These are phyloP conservation scores for Hypomontagnella monticulosa DNA, from an alignment of 495 filamentous ascomycete species.

Conservation along the genomic window DNA sequence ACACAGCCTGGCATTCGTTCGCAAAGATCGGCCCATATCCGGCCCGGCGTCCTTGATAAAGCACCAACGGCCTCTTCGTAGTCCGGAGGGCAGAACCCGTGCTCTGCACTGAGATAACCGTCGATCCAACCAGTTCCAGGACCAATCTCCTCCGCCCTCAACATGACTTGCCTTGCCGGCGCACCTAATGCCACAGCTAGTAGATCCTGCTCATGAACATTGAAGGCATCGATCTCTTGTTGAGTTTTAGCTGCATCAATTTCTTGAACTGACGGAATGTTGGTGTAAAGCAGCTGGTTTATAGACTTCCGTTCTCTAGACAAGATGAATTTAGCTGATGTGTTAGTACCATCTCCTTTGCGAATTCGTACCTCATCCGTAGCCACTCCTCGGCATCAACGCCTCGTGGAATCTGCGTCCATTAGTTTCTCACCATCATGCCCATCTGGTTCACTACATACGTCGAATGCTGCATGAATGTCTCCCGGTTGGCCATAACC, in stretches of 20 bases:
- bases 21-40: conserved; percentile 64
- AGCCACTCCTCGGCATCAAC: conserved; percentile 38
- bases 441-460: conserved; percentile 5
- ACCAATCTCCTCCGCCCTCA: conserved; percentile 62
- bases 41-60: conserved; percentile 57
- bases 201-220: conserved; percentile 56
- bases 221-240: conserved; percentile 55
- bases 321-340: conserved; percentile 8
- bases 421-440: conserved; percentile 9
- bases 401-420: conserved; percentile 29
- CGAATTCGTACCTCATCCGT: conserved; percentile 33
- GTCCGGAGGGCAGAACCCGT: conserved; percentile 62
- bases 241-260: conserved; percentile 47
- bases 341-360: conserved; percentile 2
- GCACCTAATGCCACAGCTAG: conserved; percentile 62
- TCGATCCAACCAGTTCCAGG: conserved; percentile 62
- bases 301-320: conserved; percentile 36
- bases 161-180: conserved; percentile 61
- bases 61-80: conserved; percentile 58
- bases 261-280: conserved; percentile 30
- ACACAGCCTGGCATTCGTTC: conserved; percentile 63
- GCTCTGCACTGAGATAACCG: conserved; percentile 60
- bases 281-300: conserved; percentile 33
- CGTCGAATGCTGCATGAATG: conserved; percentile 35
- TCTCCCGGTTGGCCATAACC: conserved; percentile 32